Conservation (phyloP, 1,139 yeast species). For the Yamadazyma kanchanaburiensis region DNA sequence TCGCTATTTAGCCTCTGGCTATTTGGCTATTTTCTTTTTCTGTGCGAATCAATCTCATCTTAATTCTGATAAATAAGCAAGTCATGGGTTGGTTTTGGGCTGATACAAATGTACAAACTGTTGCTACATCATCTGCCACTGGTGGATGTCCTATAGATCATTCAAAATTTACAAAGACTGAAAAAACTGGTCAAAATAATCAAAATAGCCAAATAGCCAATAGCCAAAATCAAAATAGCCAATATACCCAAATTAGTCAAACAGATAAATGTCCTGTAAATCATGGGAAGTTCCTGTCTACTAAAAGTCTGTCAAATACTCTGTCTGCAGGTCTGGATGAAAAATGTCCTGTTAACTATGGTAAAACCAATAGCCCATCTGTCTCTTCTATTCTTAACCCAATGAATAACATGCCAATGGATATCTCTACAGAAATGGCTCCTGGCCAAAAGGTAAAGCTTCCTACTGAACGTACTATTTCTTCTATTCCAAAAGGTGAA, state of each 20-base stretch:
- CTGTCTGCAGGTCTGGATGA: too few relatives aligned
- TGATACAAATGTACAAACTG: constrained; percentile 18
- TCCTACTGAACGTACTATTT: constrained; percentile 79
- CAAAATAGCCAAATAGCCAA: too few relatives aligned
- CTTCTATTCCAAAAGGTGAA: constrained; percentile 85
- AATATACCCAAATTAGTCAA: too few relatives aligned
- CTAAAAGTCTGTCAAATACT: too few relatives aligned
- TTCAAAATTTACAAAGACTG: too few relatives aligned
- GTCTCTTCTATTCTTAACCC: constrained; percentile 54
- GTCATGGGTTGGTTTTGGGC: constrained; percentile 89
- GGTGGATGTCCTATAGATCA: neutral
- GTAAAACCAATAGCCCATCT: constrained; percentile 10
- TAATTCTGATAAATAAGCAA: constrained; percentile 1
- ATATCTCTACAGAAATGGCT: constrained; percentile 60
- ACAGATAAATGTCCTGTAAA: too few relatives aligned
- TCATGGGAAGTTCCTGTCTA: too few relatives aligned
- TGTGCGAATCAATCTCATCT: neutral
- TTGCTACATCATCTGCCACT: constrained; percentile 1
- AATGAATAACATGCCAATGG: constrained; percentile 83
- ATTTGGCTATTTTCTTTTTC: neutral
- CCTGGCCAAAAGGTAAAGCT: constrained; percentile 79
- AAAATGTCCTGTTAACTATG: constrained; percentile 8
- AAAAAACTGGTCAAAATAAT: too few relatives aligned
- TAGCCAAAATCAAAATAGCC: too few relatives aligned
- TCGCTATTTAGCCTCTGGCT: too few relatives aligned